Base-by-base conservation (phyloP, 768 basidiomycete genomes). In the Panellus pusillus region DNA sequence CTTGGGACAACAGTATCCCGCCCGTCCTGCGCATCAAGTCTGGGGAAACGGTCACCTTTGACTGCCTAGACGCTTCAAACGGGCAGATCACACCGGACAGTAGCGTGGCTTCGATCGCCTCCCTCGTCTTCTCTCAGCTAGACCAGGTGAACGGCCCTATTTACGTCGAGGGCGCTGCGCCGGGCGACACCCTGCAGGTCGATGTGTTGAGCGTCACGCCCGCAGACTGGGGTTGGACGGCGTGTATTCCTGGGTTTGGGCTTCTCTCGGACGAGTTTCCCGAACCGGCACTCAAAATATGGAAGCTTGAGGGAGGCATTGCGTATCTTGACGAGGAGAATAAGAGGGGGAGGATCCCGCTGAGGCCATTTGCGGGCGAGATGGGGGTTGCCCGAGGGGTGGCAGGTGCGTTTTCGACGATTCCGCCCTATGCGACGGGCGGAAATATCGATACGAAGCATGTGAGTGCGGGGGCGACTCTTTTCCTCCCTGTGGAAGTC, bases 201-300 rank as follows among this genome's bases (percentile, higher is more conserved):
- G 83, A 86, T 52, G 74, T 85, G 44, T 68, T 84, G 36, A 68
- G 72, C n/a, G 67, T 84, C 13, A 68, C 72, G 44, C 73, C 79
- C 0, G 81, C 80, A 9, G 70, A 76, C 8, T 86, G 83, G 83
- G 83, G 83, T n/a, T 86, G 83, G 83, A 81, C 82, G 0, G 82
- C 72, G 3, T 54, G 80, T 46, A 76, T 84, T 39, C 80, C 82
- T 0, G 82, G 82, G 7, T 86, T 86, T 59, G 83, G 81, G 8
- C 68, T 84, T 4, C 71, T 85, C 19, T 64, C 73, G 32, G 82
- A 84, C 60, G 83, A 83, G 58, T 84, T 77, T 57, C 61, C 74
- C 1, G 76, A 72, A 29, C 76, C 79, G 0, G 75, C 69, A 8
- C 64, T 85, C 60, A 84, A 80, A 69, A 75, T 84, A 19, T 84